These are phyloP conservation scores for Tulasnella sp. DNA, from an alignment of 768 basidiomycete species.

Conservation along the genomic window DNA sequence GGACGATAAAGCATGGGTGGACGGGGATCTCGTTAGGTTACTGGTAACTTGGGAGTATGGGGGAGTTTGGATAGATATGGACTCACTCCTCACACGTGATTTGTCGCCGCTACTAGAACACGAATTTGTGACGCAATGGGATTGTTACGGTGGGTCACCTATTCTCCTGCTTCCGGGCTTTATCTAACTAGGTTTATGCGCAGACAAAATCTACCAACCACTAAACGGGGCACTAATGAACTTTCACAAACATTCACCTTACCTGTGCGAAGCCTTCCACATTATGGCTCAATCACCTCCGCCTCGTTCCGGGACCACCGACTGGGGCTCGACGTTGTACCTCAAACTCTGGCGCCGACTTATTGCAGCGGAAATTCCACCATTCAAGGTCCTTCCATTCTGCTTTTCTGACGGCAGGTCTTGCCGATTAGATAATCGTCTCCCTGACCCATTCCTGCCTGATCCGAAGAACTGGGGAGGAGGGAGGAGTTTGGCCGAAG, in stretches of 20 bases:
- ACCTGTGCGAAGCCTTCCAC: conserved; percentile 94
- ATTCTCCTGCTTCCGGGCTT: not conserved
- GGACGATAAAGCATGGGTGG: conserved; percentile 86
- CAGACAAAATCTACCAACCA: conserved; percentile 66
- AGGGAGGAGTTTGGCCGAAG: conserved; percentile 40
- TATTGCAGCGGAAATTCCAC: conserved; percentile 58
- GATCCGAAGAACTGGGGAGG: conserved; percentile 54
- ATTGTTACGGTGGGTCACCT: conserved; percentile 74
- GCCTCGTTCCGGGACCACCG: conserved; percentile 71
- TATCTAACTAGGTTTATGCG: not conserved
- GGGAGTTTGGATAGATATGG: conserved; percentile 98
- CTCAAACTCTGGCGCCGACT: conserved; percentile 84
- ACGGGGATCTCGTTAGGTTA: conserved; percentile 86
- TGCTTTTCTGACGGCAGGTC: conserved; percentile 90
- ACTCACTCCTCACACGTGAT: conserved; percentile 83
- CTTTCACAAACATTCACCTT: conserved; percentile 84
- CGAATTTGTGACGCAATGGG: conserved; percentile 98
- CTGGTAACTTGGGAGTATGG: conserved; percentile 84
- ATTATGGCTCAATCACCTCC: conserved; percentile 69
- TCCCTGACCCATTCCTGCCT: conserved; percentile 76
- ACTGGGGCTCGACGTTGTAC: conserved; percentile 92
- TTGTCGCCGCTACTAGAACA: conserved; percentile 80
- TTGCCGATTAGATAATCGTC: conserved; percentile 84
- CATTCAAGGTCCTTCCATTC: conserved; percentile 90
- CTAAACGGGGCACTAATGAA: conserved; percentile 94